Evolutionary conservation across 2,329 filamentous ascomycete species (phyloP).

Genomic region (Cladosporium sp.): DNA sequence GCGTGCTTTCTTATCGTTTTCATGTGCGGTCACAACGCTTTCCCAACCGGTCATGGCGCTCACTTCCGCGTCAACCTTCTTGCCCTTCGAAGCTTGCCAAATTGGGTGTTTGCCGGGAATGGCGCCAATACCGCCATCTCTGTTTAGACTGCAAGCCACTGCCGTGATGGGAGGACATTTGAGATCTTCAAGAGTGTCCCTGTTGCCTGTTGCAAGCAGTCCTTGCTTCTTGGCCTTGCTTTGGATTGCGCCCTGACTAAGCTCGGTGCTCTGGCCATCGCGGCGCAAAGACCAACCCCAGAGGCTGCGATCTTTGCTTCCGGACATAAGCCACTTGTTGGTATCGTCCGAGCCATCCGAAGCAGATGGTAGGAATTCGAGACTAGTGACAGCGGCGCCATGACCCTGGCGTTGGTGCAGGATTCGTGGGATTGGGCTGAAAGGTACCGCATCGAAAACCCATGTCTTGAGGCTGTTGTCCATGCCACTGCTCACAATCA

Average conservation of each 20-base stretch:
- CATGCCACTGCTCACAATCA: slow-evolving; percentile 82
- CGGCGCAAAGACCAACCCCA: slow-evolving; percentile 96
- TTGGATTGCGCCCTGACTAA: slow-evolving; percentile 85
- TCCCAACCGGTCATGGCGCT: slow-evolving; percentile 90
- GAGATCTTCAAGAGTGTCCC: slow-evolving; percentile 53
- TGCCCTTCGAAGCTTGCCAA: slow-evolving; percentile 73
- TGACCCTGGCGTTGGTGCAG: slow-evolving; percentile 86
- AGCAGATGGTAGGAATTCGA: slow-evolving; percentile 81
- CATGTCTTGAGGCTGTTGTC: slow-evolving; percentile 94
- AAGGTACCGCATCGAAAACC: slow-evolving; percentile 92
- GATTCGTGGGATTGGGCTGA: slow-evolving; percentile 78
- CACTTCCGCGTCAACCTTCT: slow-evolving; percentile 65
- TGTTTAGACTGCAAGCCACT: slow-evolving; percentile 85
- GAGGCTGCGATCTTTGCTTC: slow-evolving; percentile 81
- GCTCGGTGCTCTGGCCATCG: slow-evolving; percentile 87
- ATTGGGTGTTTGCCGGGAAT: slow-evolving; percentile 72
- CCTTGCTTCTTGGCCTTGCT: slow-evolving; percentile 86
- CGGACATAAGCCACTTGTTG: slow-evolving; percentile 92
- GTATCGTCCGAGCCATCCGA: slow-evolving; percentile 84
- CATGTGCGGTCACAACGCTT: slow-evolving; percentile 90
- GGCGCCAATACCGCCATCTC: slow-evolving; percentile 89
- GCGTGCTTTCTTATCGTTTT: slow-evolving; percentile 74
- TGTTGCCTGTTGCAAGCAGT: slow-evolving; percentile 47
- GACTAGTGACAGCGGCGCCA: slow-evolving; percentile 74
- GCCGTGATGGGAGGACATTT: slow-evolving; percentile 91